phyloP scores from a whole-genome alignment of 2,329 filamentous ascomycete genomes.

The Tolypocladium sp. region DNA sequence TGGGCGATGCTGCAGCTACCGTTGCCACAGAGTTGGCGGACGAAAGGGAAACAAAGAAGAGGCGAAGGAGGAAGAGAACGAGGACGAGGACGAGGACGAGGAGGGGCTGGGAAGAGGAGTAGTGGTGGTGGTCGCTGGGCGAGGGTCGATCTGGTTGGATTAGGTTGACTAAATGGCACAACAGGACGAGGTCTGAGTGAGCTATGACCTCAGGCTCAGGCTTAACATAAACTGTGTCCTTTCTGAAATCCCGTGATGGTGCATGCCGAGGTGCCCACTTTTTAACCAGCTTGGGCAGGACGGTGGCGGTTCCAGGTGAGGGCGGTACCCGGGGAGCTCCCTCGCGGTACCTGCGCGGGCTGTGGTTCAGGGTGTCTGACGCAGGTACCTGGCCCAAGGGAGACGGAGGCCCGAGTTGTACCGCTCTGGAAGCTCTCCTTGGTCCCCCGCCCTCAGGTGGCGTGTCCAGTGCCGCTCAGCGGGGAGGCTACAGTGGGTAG shows the following conservation, averaged over 20 bases:
- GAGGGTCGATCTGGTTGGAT: background rate
- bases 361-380: background rate
- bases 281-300: conserved; percentile 9
- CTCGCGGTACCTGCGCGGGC: background rate
- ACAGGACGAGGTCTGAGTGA: background rate
- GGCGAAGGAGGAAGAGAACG: conserved; percentile 1
- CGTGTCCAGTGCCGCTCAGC: background rate
- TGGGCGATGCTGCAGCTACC: background rate
- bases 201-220: background rate
- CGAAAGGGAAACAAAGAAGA: background rate
- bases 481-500: background rate
- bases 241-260: conserved; percentile 23
- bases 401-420: background rate
- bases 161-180: background rate
- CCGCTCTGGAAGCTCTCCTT: background rate
- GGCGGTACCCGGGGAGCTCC: background rate
- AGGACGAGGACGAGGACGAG: background rate
- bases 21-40: background rate
- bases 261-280: background rate
- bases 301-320: conserved; percentile 15
- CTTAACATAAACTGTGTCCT: conserved; percentile 25
- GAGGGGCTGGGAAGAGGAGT: background rate
- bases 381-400: background rate
- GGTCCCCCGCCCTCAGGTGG: background rate
- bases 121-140: background rate